Conservation (phyloP, 2,329 filamentous ascomycete genomes). For the Epichloe bromicola region DNA sequence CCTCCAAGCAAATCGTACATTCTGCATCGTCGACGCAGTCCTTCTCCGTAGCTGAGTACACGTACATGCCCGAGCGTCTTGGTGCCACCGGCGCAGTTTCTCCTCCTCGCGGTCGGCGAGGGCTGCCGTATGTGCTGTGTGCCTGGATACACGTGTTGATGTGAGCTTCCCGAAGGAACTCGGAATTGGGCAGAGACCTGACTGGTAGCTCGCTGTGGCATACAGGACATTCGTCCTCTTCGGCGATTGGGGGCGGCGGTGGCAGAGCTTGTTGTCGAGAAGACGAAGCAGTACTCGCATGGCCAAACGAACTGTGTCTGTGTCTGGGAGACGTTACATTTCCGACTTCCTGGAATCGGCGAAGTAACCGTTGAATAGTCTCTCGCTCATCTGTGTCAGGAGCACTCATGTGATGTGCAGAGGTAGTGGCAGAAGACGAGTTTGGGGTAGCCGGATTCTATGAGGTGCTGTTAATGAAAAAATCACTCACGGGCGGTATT, state of each 20-base stretch:
- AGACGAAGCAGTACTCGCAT: constrained; percentile 19
- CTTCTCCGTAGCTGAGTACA: constrained; percentile 52
- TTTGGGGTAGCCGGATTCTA: constrained; percentile 12
- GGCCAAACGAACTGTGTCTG: constrained; percentile 17
- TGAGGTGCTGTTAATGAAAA: not conserved
- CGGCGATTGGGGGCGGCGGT: constrained; percentile 39
- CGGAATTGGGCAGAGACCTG: constrained; percentile 37
- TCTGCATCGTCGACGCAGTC: constrained; percentile 55
- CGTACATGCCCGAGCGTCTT: constrained; percentile 47
- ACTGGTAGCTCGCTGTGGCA: constrained; percentile 61
- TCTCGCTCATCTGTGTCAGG: constrained; percentile 18
- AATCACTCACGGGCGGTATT: not conserved
- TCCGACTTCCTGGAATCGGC: constrained; percentile 11
- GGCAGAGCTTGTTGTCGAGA: constrained; percentile 26
- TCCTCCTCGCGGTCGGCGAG: constrained; percentile 14
- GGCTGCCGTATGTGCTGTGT: constrained; percentile 37
- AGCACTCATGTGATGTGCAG: constrained; percentile 16
- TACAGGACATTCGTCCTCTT: constrained; percentile 70
- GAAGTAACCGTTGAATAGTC: constrained; percentile 19
- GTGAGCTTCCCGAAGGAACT: constrained; percentile 42
- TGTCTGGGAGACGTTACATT: constrained; percentile 9
- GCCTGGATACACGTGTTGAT: constrained; percentile 43
- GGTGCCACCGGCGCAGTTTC: constrained; percentile 17
- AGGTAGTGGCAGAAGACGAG: constrained; percentile 9
- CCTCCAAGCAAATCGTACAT: constrained; percentile 55